Base-by-base conservation (phyloP, 2,329 filamentous ascomycete species). In the Claviceps sp. region DNA sequence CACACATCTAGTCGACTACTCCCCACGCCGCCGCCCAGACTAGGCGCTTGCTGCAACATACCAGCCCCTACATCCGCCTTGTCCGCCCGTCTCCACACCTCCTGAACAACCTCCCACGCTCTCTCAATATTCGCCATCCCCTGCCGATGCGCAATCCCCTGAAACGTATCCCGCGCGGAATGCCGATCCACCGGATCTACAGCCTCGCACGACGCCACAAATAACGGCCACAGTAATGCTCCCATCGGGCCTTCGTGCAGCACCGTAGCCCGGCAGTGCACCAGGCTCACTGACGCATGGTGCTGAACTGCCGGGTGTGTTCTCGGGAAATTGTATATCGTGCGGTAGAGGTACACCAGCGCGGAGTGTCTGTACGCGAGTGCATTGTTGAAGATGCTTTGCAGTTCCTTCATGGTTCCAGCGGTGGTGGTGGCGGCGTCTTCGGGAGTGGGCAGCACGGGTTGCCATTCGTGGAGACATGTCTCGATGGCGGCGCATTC, bases 71-170 rank as follows among this genome's bases (percentile, higher is more conserved):
- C 54, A 22, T 59, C 61, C 52, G 44, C 61, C 54, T 55, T 61
- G 53, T 81, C 77, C 0, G 71, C 72, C 52, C 78, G 68, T 52
- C 70, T 70, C 78, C 81, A 84, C 9, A 84, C 75, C 61, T 82
- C 79, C 57, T 76, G 70, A 3, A 81, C 74, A 38, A 84, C 76
- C 13, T 71, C 71, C 77, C 79, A 81, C 3, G 79, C 76, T 55
- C 78, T 70, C 55, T 73, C 72, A 53, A 84, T 83, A 58, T 84
- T 85, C 18, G 73, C 74, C 81, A 84, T 84, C 20, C 81, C 79
- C 61, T 84, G 81, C 18, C 79, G 67, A 50, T 67, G 70, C 53
- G 77, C 74, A 8, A 81, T 70, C 5, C 73, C 74, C 4, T 64
- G 61, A 58, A 84, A 83, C 0, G 76, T 69, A 51, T 68, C 67